Evolutionary conservation across 257 asterid genomes (phyloP), one percentile per base, ranked within the genome.

Genomic region (Ehretia macrophylla): DNA sequence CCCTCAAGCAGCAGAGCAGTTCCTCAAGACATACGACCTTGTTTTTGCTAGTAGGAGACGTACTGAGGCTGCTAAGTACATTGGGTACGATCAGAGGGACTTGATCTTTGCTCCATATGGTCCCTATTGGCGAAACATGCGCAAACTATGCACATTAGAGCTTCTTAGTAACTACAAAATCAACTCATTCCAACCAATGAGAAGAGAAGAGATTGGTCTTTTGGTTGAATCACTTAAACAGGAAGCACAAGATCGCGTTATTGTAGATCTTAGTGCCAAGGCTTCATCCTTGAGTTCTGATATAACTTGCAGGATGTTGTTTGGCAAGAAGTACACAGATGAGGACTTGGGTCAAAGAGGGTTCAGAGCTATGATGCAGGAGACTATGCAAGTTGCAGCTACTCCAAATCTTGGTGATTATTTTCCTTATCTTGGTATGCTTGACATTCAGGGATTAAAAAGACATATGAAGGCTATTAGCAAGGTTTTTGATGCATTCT

Each of bases 361-460:
- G 4, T 67, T 72, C 38, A 52, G 51, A 14, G 65, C 58, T 10
- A 51, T 58, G n/a, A 23, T 62, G 58, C 50, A 55, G 17, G 74
- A 72, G 16, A 10, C 50, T 1, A 8, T 58, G 37, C 65, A 58
- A 8, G 0, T 67, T 12, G 39, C 32, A 3, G 73, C 73, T 8
- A 10, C 42, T 46, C 65, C 73, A 5, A 62, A 72, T 37, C 51
- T 72, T 22, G 71, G 71, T 17, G 77, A 72, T 8, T 72, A 42
- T 10, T 62, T 67, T 32, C 77, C 77, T 32, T 50, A n/a, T 21
- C 66, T 72, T 17, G 58, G 62, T 22, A 32, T 51, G 11, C 64
- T 72, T 51, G 77, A 72, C 13, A 51, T 63, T 22, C 70, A 72
- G 8, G 77, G 77, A 10, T 13, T 67, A 11, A 66, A 62, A 16